These are phyloP conservation scores for Nicotiana obtusifolia DNA, from an alignment of 257 asterid species.

Conservation along the genomic window DNA sequence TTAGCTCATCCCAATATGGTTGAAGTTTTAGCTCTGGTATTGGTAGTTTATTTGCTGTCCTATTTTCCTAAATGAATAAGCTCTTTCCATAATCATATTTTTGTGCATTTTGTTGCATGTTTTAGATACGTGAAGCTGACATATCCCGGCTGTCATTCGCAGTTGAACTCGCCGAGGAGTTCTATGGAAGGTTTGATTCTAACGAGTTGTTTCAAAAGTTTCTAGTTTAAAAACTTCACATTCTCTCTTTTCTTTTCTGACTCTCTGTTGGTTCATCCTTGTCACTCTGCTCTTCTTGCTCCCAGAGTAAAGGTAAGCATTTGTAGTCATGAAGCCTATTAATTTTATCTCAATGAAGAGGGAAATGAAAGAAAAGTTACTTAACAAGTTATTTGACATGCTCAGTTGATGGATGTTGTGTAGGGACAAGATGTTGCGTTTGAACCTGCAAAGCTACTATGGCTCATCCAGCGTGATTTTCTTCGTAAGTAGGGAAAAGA, in stretches of 20 bases:
- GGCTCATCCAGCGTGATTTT: slow-evolving; percentile 99
- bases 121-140: slow-evolving; percentile 97
- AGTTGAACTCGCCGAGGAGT: slow-evolving; percentile 99
- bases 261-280: slow-evolving; percentile 11
- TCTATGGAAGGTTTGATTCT: slow-evolving; percentile 76
- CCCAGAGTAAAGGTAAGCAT: slow-evolving; percentile 86
- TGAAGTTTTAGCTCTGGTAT: background rate
- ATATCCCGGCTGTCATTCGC: slow-evolving; percentile 94
- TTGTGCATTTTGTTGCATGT: slow-evolving; percentile 13
- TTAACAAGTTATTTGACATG: slow-evolving; percentile 8
- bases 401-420: slow-evolving; percentile 25
- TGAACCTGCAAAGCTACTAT: slow-evolving; percentile 95
- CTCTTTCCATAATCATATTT: background rate
- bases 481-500: slow-evolving; percentile 56
- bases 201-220: background rate
- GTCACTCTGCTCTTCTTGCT: slow-evolving; percentile 11
- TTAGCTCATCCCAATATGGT: background rate
- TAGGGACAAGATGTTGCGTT: slow-evolving; percentile 99
- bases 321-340: background rate
- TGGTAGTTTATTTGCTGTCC: background rate
- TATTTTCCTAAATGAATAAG: background rate
- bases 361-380: background rate
- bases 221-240: slow-evolving; percentile 7
- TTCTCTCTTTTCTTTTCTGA: slow-evolving; percentile 10
- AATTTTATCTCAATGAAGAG: background rate